Base-by-base conservation (phyloP, 2,329 filamentous ascomycete species). In the Aspergillus niger region DNA sequence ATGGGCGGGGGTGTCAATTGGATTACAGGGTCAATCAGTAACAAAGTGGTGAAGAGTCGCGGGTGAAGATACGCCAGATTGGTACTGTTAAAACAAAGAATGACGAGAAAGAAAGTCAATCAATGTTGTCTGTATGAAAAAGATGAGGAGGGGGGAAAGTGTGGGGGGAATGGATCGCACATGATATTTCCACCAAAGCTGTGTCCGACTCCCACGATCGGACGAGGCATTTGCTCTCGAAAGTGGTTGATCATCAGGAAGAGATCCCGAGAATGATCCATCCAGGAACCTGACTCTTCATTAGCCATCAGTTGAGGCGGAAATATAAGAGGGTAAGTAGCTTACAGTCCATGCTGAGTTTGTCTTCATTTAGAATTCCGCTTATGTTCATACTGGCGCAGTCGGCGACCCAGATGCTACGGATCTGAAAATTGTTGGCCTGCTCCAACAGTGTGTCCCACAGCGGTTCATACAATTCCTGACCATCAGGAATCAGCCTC, bases 131-230 rank as follows among this genome's bases (percentile, higher is more conserved):
- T 13, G 20, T 48, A 20, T 11, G 17, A 15, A 11, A 2, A 20
- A 4, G 24, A 26, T 26, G 24, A 26, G 24, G 24, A 7, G 24
- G 4, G 24, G 4, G 24, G 24, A 3, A 26, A 26, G 24, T 26
- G 24, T 26, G 24, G 24, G 24, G 24, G 17, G 17, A 2, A 2
- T n/a, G n/a, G n/a, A 15, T 48, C 47, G 11, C 3, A 51, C 48
- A 51, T 51, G 26, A 51, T 51, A 32, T 28, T 51, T 10, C 48
- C 64, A 20, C 64, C 65, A 15, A 66, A 53, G 59, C 65, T 67
- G 28, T 67, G 62, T 5, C 65, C 64, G 11, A 67, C 30, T 11
- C 65, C 65, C 7, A 67, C 52, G 17, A 67, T 4, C 11, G 48
- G 48, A 7, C 59, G 58, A 8, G 59, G 56, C 48, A 65, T 65